Conservation (phyloP, 148 eudicot genomes). For the Beta vulgaris region DNA sequence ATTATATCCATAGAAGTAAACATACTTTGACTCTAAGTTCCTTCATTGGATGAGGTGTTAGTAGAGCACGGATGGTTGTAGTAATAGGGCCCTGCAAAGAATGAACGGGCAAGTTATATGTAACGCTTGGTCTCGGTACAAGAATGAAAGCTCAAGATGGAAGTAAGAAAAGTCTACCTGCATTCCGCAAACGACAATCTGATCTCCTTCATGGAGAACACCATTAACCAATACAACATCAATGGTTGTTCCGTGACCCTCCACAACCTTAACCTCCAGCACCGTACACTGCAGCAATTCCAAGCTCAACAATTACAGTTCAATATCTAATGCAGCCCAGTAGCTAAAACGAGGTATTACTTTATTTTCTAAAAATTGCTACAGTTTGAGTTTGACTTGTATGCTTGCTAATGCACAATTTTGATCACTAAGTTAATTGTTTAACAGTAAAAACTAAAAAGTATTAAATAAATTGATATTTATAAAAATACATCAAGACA, state of each 20-base stretch:
- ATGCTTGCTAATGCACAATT: no score
- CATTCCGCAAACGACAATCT: slow-evolving; percentile 84
- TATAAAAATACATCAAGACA: no score
- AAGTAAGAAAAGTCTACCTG: slow-evolving; percentile 45
- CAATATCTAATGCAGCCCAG: background rate
- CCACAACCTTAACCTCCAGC: slow-evolving; percentile 89
- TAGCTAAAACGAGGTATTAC: no score
- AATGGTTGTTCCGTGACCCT: slow-evolving; percentile 90
- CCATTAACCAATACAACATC: slow-evolving; percentile 94
- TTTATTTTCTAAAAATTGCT: no score
- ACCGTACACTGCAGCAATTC: slow-evolving; percentile 70
- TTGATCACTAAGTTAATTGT: no score
- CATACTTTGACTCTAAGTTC: slow-evolving; percentile 89
- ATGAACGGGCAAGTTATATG: background rate
- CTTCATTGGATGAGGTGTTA: slow-evolving; percentile 97
- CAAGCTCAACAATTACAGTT: slow-evolving; percentile 20
- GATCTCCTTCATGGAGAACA: slow-evolving; percentile 90
- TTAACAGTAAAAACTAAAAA: no score
- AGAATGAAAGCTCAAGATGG: background rate
- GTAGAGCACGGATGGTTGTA: slow-evolving; percentile 76
- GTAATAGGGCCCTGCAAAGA: slow-evolving; percentile 72
- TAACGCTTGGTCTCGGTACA: background rate
- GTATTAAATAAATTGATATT: no score
- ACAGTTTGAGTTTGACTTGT: no score
- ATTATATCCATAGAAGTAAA: background rate